Evolutionary conservation across 345 rosid species (phyloP), one percentile per base, ranked within the genome.

Genomic region (Euphorbia lathyris): DNA sequence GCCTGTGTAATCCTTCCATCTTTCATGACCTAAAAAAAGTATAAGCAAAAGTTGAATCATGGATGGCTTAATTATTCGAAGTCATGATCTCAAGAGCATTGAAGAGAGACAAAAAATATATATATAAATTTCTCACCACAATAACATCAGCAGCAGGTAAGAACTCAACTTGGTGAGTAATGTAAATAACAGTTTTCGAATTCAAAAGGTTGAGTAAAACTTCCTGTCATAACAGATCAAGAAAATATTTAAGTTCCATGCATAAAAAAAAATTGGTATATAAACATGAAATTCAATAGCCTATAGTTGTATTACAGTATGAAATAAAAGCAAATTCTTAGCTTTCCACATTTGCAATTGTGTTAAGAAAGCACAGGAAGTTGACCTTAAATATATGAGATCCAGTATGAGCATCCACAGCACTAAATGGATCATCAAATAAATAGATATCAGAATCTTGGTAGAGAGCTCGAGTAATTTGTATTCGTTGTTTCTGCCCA

Each of bases 381-480:
- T 56, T 71, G 71, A 90, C 96, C 89, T 87, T 91, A 61, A 89
- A 91, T 56, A 93, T 81, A 76, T 87, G 93, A 69, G 91, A 84
- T 42, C 92, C 97, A 12, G 97, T 93, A 73, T 89, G 92, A 42
- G 94, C 96, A 84, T 93, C 96, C 53, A 91, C 91, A 10, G 92
- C 98, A 70, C 94, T 93, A 60, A 93, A 93, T 61, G 97, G 97
- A 74, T 93, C 98, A 64, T 93, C 98, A 4, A 93, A 89, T 2
- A 91, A 79, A 63, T 90, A 93, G 67, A 91, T 85, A 81, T 91
- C 94, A 0, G 91, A 86, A 81, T 89, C 96, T 74, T 91, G 96
- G 77, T 93, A 91, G 20, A 93, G 82, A 22, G 97, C 97, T 0
- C 96, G 92, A 1, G 96, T 97, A 75, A 91, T 83, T 70, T 91